Base-by-base conservation (phyloP, 73 alveolate genomes). In the Tetrahymena malaccensis region DNA sequence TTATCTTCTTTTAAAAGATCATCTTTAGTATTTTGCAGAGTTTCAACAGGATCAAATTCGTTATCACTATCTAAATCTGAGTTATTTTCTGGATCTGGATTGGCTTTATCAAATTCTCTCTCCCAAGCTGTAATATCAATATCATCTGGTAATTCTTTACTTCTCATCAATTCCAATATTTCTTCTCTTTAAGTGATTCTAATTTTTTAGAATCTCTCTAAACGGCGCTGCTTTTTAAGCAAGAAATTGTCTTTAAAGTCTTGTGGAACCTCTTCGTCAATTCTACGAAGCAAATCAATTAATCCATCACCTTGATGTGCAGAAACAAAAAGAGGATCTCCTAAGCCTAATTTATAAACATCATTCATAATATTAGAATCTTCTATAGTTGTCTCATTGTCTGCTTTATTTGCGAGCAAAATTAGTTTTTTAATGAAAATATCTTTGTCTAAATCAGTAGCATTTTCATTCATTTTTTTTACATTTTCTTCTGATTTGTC, bases 241-340 rank as follows among this genome's bases (percentile, higher is more conserved):
- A 96, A 94, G 89, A 55, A 85, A 9, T 98, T 95, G 40, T 84
- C 96, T 8, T 94, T 25, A 27, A 85, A 94, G 13, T 85, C 57
- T 34, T 96, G 93, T 13, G 99, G 99, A 38, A 98, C 98, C 35
- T 94, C 57, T 19, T 93, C 58, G 22, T 95, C 38, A 38, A 98
- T 97, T 35, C 38, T 57, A 35, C 94, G 83, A 84, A 94, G 97
- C 5, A 98, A 89, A 44, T 98, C 99, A 40, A 94, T 96, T 44
- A 98, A 93, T 21, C 99, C 99, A 83, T 97, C 98, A 13, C 98
- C 98, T 93, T 98, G 98, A 95, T 96, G 98, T 25, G 99, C 99
- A 16, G 99, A 98, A 7, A 98, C 97, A 70, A 97, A 97, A 0
- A 97, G 34, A 22, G 99, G 99, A 31, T 98, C 98, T 7, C 98